phyloP scores from a whole-genome alignment of 768 basidiomycete genomes.

The Pilatotrama ljubarskyi region DNA sequence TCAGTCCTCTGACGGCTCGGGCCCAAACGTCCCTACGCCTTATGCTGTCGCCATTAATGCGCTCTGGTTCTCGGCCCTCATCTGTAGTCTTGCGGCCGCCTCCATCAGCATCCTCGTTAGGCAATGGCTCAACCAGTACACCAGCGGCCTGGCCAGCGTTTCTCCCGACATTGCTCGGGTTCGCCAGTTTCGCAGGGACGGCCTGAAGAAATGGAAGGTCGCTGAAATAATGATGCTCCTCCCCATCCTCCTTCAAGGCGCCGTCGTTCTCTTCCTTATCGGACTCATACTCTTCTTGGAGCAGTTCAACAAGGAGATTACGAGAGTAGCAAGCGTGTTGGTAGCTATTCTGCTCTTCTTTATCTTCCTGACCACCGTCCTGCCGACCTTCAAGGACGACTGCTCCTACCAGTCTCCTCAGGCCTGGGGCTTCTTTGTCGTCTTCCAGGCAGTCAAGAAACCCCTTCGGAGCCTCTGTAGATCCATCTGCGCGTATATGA shows the following conservation, averaged over 20 bases:
- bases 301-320: constrained; percentile 13
- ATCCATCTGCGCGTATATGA: not conserved
- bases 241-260: constrained; percentile 22
- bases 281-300: constrained; percentile 25
- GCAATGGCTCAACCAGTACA: constrained; percentile 22
- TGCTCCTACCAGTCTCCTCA: constrained; percentile 26
- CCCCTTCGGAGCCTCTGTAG: constrained; percentile 10
- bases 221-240: constrained; percentile 26
- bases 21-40: not conserved
- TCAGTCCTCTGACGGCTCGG: not conserved
- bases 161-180: constrained; percentile 16
- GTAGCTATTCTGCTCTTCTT: constrained; percentile 18
- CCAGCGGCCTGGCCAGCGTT: constrained; percentile 5
- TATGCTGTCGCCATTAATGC: constrained; percentile 12
- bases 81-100: constrained; percentile 19
- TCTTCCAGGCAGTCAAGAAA: constrained; percentile 11
- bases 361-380: constrained; percentile 22
- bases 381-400: constrained; percentile 17
- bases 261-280: constrained; percentile 24
- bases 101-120: constrained; percentile 17
- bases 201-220: constrained; percentile 24
- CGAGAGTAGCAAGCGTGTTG: constrained; percentile 9
- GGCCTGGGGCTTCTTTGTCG: constrained; percentile 20
- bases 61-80: constrained; percentile 18
- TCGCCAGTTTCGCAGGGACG: constrained; percentile 14